Percentiles rank a stretch among this genome's conserved stretches.
phyloP scores from a whole-genome alignment of 495 filamentous ascomycete species.

The Aspergillus steynii region DNA sequence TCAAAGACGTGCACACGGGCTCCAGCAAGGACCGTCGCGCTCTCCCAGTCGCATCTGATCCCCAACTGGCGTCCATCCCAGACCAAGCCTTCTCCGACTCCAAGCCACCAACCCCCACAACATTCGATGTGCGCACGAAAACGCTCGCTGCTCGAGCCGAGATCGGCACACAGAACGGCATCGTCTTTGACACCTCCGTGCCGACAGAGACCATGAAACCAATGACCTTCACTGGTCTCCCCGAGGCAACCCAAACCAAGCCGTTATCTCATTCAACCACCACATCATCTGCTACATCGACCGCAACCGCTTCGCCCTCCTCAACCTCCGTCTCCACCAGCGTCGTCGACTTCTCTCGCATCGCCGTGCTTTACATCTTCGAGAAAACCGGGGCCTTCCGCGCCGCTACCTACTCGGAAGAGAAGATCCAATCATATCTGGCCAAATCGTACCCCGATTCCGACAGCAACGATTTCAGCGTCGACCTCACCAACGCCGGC shows the following conservation, averaged over 20 bases:
- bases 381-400: constrained; percentile 45
- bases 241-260: constrained; percentile 6
- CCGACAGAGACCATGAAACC: background rate
- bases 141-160: constrained; percentile 32
- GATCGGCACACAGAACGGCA: constrained; percentile 43
- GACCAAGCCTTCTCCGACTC: constrained; percentile 14
- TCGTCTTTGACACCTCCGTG: constrained; percentile 37
- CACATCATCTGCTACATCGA: constrained; percentile 13
- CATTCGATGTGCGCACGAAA: constrained; percentile 18
- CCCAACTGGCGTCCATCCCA: constrained; percentile 1
- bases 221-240: background rate
- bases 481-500: constrained; percentile 21
- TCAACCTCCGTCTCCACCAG: constrained; percentile 15
- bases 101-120: constrained; percentile 7
- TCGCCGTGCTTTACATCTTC: constrained; percentile 52
- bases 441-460: constrained; percentile 24
- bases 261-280: background rate
- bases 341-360: constrained; percentile 48
- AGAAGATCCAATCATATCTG: constrained; percentile 39
- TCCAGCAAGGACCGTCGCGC: constrained; percentile 33
- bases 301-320: constrained; percentile 19
- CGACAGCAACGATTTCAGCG: constrained; percentile 8
- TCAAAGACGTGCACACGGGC: constrained; percentile 52
- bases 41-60: constrained; percentile 1
- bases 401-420: constrained; percentile 34